These are phyloP conservation scores for Penicillium manginii DNA, from an alignment of 495 filamentous ascomycete species.

Conservation along the genomic window DNA sequence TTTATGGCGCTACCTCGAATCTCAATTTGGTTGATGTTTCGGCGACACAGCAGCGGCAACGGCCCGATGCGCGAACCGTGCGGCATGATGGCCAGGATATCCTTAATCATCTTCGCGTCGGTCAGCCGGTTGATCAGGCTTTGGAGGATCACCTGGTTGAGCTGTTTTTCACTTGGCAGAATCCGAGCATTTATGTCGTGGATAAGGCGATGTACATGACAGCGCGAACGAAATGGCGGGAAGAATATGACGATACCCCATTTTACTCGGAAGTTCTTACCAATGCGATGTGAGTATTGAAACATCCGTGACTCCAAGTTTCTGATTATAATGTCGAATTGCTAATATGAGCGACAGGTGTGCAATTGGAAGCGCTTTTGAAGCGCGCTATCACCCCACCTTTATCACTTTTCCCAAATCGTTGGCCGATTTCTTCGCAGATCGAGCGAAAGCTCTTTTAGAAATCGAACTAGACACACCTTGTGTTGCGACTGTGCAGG, in stretches of 20 bases:
- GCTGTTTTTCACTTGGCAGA: conserved; percentile 43
- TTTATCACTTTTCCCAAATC: conserved; percentile 34
- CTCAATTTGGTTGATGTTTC: conserved; percentile 22
- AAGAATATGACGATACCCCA: conserved; percentile 22
- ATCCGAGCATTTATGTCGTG: conserved; percentile 37
- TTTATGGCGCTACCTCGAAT: conserved; percentile 34
- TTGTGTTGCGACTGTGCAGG: conserved; percentile 38
- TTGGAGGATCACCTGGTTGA: conserved; percentile 36
- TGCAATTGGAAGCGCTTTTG: conserved; percentile 35
- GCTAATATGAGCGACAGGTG: conserved; percentile 28
- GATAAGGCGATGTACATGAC: conserved; percentile 32
- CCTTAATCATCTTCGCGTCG: conserved; percentile 23
- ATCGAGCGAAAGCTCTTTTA: conserved; percentile 35
- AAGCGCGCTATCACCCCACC: conserved; percentile 28
- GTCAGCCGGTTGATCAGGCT: conserved; percentile 18
- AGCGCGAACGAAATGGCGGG: conserved; percentile 17
- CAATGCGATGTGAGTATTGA: conserved; percentile 37
- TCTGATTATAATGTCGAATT: not conserved
- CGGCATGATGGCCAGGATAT: conserved; percentile 25
- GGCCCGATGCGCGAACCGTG: conserved; percentile 20
- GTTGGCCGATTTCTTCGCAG: conserved; percentile 37
- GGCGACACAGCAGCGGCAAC: conserved; percentile 5
- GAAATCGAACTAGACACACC: conserved; percentile 43
- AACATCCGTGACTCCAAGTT: not conserved
- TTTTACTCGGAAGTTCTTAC: conserved; percentile 40